Conservation (phyloP, 1,284 basidiomycete genomes). For the Irpex sp. region DNA sequence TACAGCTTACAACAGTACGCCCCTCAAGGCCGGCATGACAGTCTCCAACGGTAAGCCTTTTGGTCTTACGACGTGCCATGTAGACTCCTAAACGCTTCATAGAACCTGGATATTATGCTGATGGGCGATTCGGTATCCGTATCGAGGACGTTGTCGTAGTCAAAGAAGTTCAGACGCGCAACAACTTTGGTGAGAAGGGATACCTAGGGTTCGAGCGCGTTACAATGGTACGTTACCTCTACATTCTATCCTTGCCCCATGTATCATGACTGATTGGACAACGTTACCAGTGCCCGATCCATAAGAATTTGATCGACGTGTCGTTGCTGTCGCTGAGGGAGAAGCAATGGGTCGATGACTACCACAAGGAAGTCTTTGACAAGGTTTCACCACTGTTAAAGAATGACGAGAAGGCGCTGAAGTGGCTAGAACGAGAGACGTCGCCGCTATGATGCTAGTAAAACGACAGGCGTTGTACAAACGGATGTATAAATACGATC, state of each 20-base stretch:
- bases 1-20: constrained; percentile 60
- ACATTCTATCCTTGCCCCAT: constrained; percentile 9
- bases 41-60: constrained; percentile 69
- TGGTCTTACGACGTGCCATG: not conserved
- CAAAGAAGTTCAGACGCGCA: constrained; percentile 63
- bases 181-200: constrained; percentile 85
- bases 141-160: constrained; percentile 90
- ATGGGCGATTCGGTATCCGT: constrained; percentile 90
- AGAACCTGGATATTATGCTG: constrained; percentile 94
- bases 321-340: constrained; percentile 66
- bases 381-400: constrained; percentile 78
- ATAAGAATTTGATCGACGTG: constrained; percentile 77
- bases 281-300: constrained; percentile 73
- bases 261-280: constrained; percentile 10
- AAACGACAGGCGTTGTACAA: too few species aligned
- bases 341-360: constrained; percentile 80
- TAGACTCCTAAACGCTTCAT: not conserved
- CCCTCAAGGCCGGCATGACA: constrained; percentile 83
- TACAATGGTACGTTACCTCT: constrained; percentile 57
- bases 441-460: constrained; percentile 31
- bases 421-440: constrained; percentile 78
- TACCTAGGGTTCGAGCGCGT: constrained; percentile 84
- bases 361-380: constrained; percentile 75
- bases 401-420: constrained; percentile 68
- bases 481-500: too few species aligned